Evolutionary conservation across 768 basidiomycete species (phyloP), one percentile per base, ranked within the genome.

Genomic region (Tricholoma flavovirens): DNA sequence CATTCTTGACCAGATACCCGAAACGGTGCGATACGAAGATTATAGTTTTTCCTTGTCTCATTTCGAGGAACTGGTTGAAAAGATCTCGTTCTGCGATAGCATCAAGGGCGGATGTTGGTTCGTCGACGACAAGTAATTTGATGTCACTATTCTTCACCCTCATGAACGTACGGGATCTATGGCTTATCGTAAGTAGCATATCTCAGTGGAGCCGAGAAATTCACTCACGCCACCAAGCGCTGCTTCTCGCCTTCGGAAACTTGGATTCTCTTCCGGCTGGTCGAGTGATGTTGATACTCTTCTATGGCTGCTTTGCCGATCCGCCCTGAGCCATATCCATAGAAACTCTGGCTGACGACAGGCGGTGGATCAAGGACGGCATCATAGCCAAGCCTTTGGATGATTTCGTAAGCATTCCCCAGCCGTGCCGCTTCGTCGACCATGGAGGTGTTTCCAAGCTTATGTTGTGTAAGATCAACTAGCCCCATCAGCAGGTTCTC

Each of bases 11-110:
- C 14, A 83, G 68, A 53, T 78, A 73, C 1, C 76, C 76, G 56
- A 82, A 82, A 2, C 79, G 73, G 60, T 86, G 84, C 0, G 80
- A 81, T 6, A 83, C 80, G 42, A 83, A 74, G 11, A 86, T 67
- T 66, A 81, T 73, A 0, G 82, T 85, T 66, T 78, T 83, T 1
- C 77, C 81, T 11, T 67, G 62, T 4, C 77, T 71, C 24, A 64
- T 59, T 1, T 63, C 60, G 3, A 70, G 66, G 32, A 84, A 64
- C 9, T 68, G 66, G 14, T 72, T 60, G 52, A 83, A 74, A 10
- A 85, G 68, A 1, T 75, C 67, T 12, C 71, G 73, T 63, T 87
- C 85, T 0, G 74, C 78, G 43, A 77, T 66, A 8, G 85, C 75
- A 52, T 86, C 84, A 38, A 84, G 60, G 2, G 80, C 76, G 0